Conservation (phyloP, 768 basidiomycete species). For the Phaffia australis region DNA sequence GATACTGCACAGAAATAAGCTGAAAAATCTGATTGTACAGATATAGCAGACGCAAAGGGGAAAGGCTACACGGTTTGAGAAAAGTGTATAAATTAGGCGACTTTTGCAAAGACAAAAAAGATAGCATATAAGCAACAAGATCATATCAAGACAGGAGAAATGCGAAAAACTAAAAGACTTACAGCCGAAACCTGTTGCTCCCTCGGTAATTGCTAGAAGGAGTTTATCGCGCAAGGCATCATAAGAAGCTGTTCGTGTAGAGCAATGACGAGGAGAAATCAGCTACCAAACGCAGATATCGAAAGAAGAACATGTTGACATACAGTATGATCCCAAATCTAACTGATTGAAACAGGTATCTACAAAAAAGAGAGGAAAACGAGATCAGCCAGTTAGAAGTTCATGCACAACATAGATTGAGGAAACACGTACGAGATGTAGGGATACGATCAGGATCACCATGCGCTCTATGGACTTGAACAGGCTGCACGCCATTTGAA, state of each 20-base stretch:
- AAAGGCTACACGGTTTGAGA: too few relatives aligned
- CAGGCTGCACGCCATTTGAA: conserved; percentile 67
- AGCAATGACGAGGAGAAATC: background rate
- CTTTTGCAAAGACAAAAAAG: too few relatives aligned
- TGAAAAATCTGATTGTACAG: too few relatives aligned
- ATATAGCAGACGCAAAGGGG: too few relatives aligned
- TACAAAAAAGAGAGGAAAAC: conserved; percentile 11
- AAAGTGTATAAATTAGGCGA: too few relatives aligned
- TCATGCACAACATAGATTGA: conserved; percentile 5
- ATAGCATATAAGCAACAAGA: too few relatives aligned
- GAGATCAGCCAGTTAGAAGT: conserved; percentile 28
- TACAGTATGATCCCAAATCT: conserved; percentile 72
- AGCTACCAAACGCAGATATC: background rate
- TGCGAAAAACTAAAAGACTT: background rate
- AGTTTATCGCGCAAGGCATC: conserved; percentile 90
- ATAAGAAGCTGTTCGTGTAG: conserved; percentile 53
- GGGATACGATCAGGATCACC: conserved; percentile 73
- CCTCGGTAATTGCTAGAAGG: conserved; percentile 85
- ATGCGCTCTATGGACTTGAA: conserved; percentile 91
- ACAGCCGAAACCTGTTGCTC: conserved; percentile 80
- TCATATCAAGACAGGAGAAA: background rate
- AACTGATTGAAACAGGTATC: conserved; percentile 36
- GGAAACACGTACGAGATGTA: conserved; percentile 68
- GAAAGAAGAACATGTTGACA: background rate
- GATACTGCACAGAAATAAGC: too few relatives aligned